A percentile compares a stretch with the other conserved stretches of the same genome.
These are phyloP conservation scores for Cyclotella baltica DNA, from an alignment of 108 stramenopile genomes.

Conservation along the genomic window DNA sequence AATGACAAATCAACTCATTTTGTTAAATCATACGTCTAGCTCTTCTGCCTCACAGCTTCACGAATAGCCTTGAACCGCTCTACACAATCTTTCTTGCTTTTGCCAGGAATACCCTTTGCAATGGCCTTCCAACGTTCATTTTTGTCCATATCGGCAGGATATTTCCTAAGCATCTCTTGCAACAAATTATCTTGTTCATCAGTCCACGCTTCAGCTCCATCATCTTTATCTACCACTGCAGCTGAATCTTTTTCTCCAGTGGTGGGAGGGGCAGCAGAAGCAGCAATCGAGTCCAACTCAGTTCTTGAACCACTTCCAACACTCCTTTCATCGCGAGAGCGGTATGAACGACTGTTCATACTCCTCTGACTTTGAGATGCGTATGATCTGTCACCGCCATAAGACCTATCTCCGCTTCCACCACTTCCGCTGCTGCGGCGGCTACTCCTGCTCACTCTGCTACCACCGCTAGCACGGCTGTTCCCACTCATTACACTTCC, in stretches of 20 bases:
- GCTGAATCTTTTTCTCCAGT: not conserved
- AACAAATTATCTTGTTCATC: conserved; percentile 92
- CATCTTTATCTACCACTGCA: not conserved
- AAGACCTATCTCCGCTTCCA: conserved; percentile 10
- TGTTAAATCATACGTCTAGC: no score
- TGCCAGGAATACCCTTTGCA: conserved; percentile 88
- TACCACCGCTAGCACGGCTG: conserved; percentile 13
- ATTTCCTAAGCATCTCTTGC: conserved; percentile 84
- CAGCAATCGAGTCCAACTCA: conserved; percentile 46
- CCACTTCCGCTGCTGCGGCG: not conserved
- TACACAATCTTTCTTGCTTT: conserved; percentile 96
- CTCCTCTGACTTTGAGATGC: conserved; percentile 4
- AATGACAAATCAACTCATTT: no score
- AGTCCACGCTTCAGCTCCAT: conserved; percentile 70
- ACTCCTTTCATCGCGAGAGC: conserved; percentile 29
- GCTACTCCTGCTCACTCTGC: not conserved
- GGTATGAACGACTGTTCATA: conserved; percentile 12
- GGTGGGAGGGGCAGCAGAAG: conserved; percentile 27
- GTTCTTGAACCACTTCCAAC: conserved; percentile 19
- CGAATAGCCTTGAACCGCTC: conserved; percentile 95
- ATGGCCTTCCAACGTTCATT: conserved; percentile 96
- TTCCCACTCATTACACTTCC: conserved; percentile 21
- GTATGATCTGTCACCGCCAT: not conserved
- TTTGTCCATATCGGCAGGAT: conserved; percentile 94
- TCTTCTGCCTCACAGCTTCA: conserved; percentile 71